Evolutionary conservation across 2,329 filamentous ascomycete species (phyloP).

Genomic region (Thyridium curvatum): DNA sequence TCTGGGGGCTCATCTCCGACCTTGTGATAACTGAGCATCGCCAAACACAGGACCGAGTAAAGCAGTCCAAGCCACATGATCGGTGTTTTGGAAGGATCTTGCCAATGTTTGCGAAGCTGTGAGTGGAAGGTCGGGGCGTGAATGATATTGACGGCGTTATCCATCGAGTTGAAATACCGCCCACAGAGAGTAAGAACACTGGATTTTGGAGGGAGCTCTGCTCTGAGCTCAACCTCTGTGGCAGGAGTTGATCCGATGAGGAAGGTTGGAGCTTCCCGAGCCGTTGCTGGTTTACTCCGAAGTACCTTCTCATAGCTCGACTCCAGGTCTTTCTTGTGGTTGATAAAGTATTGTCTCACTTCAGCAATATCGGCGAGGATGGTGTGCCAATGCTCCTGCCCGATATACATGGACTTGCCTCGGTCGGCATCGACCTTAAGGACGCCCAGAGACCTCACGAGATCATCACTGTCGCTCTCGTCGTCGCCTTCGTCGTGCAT

Average conservation of each 20-base stretch:
- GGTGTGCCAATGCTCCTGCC: slow-evolving; percentile 77
- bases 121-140: slow-evolving; percentile 82
- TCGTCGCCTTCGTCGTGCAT: slow-evolving; percentile 48
- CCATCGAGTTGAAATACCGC: slow-evolving; percentile 83
- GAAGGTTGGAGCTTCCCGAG: slow-evolving; percentile 65
- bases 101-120: slow-evolving; percentile 60
- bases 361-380: slow-evolving; percentile 80
- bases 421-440: slow-evolving; percentile 75
- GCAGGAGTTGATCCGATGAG: slow-evolving; percentile 70
- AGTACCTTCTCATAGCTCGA: slow-evolving; percentile 72
- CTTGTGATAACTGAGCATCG: slow-evolving; percentile 73
- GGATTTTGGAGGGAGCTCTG: slow-evolving; percentile 72
- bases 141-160: slow-evolving; percentile 65
- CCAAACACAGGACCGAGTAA: slow-evolving; percentile 70
- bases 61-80: slow-evolving; percentile 75
- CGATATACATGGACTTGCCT: slow-evolving; percentile 74
- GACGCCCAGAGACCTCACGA: slow-evolving; percentile 70
- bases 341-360: slow-evolving; percentile 83
- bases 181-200: slow-evolving; percentile 80
- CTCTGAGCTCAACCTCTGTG: slow-evolving; percentile 70
- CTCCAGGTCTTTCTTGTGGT: slow-evolving; percentile 84
- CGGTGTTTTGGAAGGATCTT: slow-evolving; percentile 64
- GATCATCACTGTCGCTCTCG: slow-evolving; percentile 65
- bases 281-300: slow-evolving; percentile 55
- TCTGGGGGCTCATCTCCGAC: slow-evolving; percentile 75